Evolutionary conservation across 2,329 filamentous ascomycete genomes (phyloP), one percentile per base, ranked within the genome.

Genomic region (Elsinoe ampelina): DNA sequence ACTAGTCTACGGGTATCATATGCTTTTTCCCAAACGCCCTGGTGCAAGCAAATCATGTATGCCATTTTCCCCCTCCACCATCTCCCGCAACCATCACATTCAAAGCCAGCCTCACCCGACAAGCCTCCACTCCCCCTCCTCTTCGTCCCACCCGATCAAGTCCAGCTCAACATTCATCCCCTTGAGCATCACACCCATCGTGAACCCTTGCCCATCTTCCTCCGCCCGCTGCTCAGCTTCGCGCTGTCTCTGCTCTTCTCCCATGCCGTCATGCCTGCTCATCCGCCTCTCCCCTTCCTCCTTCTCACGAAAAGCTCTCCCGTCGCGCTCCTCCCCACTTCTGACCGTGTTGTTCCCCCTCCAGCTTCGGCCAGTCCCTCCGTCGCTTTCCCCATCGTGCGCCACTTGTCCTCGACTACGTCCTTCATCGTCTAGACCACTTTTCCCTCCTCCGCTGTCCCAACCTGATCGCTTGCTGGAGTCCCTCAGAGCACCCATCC

Each of bases 111-210:
- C 5, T 45, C 41, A 45, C 13, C 34, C 34, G 11, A 26, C 30
- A 13, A 45, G 15, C 43, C 19, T 69, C 84, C 84, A 87, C 65
- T 73, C 72, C 65, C 84, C 79, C 55, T 71, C 67, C 11, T 72
- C 67, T 58, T 75, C 74, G 67, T 85, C 81, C 66, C 80, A 86
- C 4, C 83, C 84, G 61, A 87, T 83, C n/a, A 80, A 65, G 50
- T 76, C 71, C 3, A 80, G 68, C 57, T 85, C 81, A 57, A 87
- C 79, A 63, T 85, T 83, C 58, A 87, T 71, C 30, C 77, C 81
- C 61, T 77, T 78, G 13, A 87, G 74, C 84, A 87, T 86, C 77
- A 81, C 81, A 48, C 79, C 81, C 78, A 87, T 84, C 11, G 82
- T 85, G 63, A 86, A 86, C 11, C 66, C 62, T 60, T 41, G 66